A percentile compares a stretch with the other conserved stretches of the same genome.
phyloP scores from a whole-genome alignment of 129 eudicot species.

The Sambucus nigra region DNA sequence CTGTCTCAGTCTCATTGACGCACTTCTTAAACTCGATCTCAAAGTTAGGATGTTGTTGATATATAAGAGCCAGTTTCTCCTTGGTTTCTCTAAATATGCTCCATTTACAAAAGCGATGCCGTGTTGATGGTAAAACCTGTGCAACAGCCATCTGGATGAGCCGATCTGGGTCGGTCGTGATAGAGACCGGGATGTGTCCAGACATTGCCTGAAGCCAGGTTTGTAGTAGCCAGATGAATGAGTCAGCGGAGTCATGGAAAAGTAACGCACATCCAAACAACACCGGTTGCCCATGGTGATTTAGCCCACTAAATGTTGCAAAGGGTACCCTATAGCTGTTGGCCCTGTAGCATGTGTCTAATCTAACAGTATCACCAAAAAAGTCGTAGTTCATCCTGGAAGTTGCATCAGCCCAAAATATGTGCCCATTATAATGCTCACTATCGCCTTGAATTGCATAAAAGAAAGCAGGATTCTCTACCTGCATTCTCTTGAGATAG shows the following conservation, averaged over 20 bases:
- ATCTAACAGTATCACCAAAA: constrained; percentile 67
- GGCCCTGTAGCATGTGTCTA: constrained; percentile 38
- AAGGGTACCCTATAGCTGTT: constrained; percentile 37
- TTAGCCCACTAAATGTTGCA: constrained; percentile 59
- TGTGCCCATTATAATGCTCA: constrained; percentile 29
- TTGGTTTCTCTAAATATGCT: constrained; percentile 46
- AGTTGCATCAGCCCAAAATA: constrained; percentile 60
- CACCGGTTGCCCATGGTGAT: constrained; percentile 72
- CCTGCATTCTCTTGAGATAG: constrained; percentile 51
- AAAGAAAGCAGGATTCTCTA: constrained; percentile 48
- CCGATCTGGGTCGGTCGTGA: constrained; percentile 53
- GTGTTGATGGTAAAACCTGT: constrained; percentile 37
- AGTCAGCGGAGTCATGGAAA: constrained; percentile 33
- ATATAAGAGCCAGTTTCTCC: constrained; percentile 38
- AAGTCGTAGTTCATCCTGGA: constrained; percentile 49
- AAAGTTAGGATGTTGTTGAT: constrained; percentile 36
- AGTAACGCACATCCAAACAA: constrained; percentile 74
- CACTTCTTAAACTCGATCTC: constrained; percentile 52
- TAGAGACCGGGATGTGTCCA: constrained; percentile 47
- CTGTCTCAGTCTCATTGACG: constrained; percentile 37
- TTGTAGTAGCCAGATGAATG: constrained; percentile 53
- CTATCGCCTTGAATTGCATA: constrained; percentile 39
- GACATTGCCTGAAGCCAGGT: constrained; percentile 74
- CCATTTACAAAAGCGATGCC: constrained; percentile 66
- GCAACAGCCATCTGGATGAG: constrained; percentile 41